Evolutionary conservation across 176 grass and related monocot species (phyloP), one percentile per base, ranked within the genome.

Genomic region (Bolboschoenus planiculmis): DNA sequence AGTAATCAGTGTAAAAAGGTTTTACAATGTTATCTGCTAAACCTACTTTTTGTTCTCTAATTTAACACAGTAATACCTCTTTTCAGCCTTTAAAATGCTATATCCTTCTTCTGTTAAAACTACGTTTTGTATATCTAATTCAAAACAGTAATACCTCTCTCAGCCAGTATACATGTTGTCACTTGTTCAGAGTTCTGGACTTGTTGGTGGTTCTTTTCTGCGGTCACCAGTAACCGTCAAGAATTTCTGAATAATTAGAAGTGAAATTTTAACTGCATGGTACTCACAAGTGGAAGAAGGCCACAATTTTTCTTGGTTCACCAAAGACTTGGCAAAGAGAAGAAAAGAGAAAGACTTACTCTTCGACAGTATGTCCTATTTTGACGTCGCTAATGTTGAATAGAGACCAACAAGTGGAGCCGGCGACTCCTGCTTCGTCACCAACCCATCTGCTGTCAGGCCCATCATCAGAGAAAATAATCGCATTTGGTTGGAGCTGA

Each of bases 391-490:
- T 98, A 75, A 65, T 87, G 66, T 98, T 98, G 82, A 95, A 93
- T 33, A 89, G 36, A 81, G 96, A 98, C 92, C 92, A 98, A 78
- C 87, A 93, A 81, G 95, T 95, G 83, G 54, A 79, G 33, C 84
- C 89, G 0, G 89, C 95, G 23, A 90, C 23, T 30, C 92, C 92
- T 33, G 83, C 85, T 57, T 98, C 95, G 18, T 98, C 75, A 56
- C 95, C 95, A 13, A 98, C 84, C 95, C 95, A 98, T 87, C 95
- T 91, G 79, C 64, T 81, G 71, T 98, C 92, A 2, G 92, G 92
- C 37, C 95, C 95, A 74, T 80, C 95, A 75, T 98, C 92, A 78
- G 95, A 98, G 85, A 98, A 98, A 51, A 98, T 95, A 61, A 90
- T 86, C 29, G 82, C 92, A 42, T 61, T 85, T 76, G 65, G 82